Percentiles rank a stretch among this genome's conserved stretches.
Evolutionary conservation across 2,329 filamentous ascomycete genomes (phyloP).

Genomic region (Cladosporium sp.): DNA sequence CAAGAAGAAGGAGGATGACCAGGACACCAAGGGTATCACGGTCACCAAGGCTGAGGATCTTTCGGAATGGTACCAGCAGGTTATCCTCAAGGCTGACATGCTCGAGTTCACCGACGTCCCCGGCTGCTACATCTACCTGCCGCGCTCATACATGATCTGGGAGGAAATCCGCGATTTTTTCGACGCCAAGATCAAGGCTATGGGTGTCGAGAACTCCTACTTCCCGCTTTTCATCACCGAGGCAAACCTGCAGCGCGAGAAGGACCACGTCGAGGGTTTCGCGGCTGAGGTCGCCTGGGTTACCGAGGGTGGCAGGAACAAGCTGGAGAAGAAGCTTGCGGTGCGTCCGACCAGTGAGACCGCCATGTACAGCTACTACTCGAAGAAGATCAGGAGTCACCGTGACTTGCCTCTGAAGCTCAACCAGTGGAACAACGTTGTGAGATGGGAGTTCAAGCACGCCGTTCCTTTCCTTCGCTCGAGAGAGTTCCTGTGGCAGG

Average conservation of each 20-base stretch:
- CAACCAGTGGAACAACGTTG: conserved; percentile 96
- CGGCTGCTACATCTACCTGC: conserved; percentile 91
- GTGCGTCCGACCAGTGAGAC: conserved; percentile 65
- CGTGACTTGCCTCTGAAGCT: conserved; percentile 87
- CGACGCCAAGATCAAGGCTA: conserved; percentile 68
- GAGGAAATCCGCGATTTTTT: conserved; percentile 56
- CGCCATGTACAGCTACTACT: conserved; percentile 94
- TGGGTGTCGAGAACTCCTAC: conserved; percentile 92
- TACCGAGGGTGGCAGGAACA: conserved; percentile 82
- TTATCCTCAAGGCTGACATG: conserved; percentile 94
- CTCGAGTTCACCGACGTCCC: conserved; percentile 97
- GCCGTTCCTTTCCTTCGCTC: conserved; percentile 78
- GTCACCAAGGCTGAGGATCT: conserved; percentile 81
- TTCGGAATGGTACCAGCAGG: conserved; percentile 93
- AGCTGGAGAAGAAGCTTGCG: conserved; percentile 74
- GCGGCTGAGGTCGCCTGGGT: conserved; percentile 89
- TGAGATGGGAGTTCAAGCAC: conserved; percentile 97
- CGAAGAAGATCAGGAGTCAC: conserved; percentile 95
- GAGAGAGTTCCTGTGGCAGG: conserved; percentile 96
- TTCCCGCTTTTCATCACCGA: conserved; percentile 94
- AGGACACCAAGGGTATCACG: conserved; percentile 77
- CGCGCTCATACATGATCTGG: conserved; percentile 62
- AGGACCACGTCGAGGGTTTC: conserved; percentile 98
- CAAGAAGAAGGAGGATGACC: conserved; percentile 48
- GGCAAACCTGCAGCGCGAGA: conserved; percentile 79